A percentile compares a stretch with the other conserved stretches of the same genome.
Conservation (phyloP, 2,329 filamentous ascomycete species). For the Verticillium klebahnii region DNA sequence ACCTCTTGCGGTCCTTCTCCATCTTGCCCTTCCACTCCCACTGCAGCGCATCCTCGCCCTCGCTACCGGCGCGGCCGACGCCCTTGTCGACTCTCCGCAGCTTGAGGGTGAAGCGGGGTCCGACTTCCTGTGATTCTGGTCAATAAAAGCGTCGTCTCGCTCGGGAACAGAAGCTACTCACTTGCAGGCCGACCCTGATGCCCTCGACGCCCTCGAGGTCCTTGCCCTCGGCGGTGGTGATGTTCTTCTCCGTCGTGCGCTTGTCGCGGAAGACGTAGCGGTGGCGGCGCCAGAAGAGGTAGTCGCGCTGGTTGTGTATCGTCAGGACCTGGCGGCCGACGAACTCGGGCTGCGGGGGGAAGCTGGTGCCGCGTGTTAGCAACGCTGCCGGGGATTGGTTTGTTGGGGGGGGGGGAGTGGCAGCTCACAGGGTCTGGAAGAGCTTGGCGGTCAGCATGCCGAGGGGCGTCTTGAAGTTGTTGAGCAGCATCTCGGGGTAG, state of each 20-base stretch:
- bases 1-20: slow-evolving; percentile 91
- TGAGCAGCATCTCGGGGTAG: slow-evolving; percentile 84
- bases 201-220: slow-evolving; percentile 80
- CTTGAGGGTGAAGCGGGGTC: slow-evolving; percentile 73
- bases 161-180: slow-evolving; percentile 29
- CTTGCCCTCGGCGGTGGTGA: slow-evolving; percentile 76
- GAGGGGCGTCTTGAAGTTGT: slow-evolving; percentile 91
- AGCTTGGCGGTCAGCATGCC: slow-evolving; percentile 83
- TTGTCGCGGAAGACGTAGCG: slow-evolving; percentile 93
- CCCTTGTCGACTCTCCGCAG: slow-evolving; percentile 87
- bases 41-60: slow-evolving; percentile 71
- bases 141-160: background rate
- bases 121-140: slow-evolving; percentile 38
- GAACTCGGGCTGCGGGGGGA: slow-evolving; percentile 74
- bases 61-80: slow-evolving; percentile 63
- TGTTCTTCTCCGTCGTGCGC: slow-evolving; percentile 78
- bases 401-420: background rate
- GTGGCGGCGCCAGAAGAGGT: slow-evolving; percentile 88
- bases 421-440: slow-evolving; percentile 66
- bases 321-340: slow-evolving; percentile 86
- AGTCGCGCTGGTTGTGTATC: slow-evolving; percentile 91
- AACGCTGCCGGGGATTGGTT: slow-evolving; percentile 27
- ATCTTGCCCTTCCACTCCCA: slow-evolving; percentile 97
- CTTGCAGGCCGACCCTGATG: slow-evolving; percentile 83
- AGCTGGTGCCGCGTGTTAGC: background rate